phyloP scores from a whole-genome alignment of 176 grass and related monocot species.

The Saccharum spontaneum region DNA sequence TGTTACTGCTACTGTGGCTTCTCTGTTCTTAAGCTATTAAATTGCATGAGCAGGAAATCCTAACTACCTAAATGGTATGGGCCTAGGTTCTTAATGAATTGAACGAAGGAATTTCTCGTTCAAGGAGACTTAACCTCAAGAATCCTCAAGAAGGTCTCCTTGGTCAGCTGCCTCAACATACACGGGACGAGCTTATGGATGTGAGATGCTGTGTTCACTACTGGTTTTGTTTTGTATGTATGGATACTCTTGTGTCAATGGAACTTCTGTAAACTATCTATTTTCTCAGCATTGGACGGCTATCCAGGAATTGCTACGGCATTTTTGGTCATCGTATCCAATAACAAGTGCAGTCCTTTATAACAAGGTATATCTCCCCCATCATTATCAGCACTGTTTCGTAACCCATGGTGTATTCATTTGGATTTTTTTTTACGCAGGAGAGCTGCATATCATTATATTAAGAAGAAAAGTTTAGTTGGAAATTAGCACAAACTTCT shows the following conservation, averaged over 20 bases:
- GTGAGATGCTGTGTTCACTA: slow-evolving; percentile 53
- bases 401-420: background rate
- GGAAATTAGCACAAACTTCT: too few species aligned
- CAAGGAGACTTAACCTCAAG: slow-evolving; percentile 87
- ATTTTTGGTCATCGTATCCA: slow-evolving; percentile 98
- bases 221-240: slow-evolving; percentile 35
- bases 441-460: background rate
- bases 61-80: slow-evolving; percentile 97
- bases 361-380: slow-evolving; percentile 67
- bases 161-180: slow-evolving; percentile 66
- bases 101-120: slow-evolving; percentile 85
- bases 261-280: slow-evolving; percentile 29
- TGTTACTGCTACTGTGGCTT: slow-evolving; percentile 25
- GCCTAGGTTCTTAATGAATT: slow-evolving; percentile 95
- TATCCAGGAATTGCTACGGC: slow-evolving; percentile 83
- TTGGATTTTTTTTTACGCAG: background rate
- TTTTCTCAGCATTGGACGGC: slow-evolving; percentile 84
- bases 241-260: slow-evolving; percentile 1
- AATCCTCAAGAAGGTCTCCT: slow-evolving; percentile 91
- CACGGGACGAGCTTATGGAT: slow-evolving; percentile 88
- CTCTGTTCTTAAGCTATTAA: slow-evolving; percentile 59
- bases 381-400: background rate
- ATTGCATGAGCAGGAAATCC: slow-evolving; percentile 92
- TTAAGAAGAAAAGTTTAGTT: too few species aligned
- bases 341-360: slow-evolving; percentile 70